phyloP scores from a whole-genome alignment of 2,329 filamentous ascomycete species.

The Colletotrichum eleusines region DNA sequence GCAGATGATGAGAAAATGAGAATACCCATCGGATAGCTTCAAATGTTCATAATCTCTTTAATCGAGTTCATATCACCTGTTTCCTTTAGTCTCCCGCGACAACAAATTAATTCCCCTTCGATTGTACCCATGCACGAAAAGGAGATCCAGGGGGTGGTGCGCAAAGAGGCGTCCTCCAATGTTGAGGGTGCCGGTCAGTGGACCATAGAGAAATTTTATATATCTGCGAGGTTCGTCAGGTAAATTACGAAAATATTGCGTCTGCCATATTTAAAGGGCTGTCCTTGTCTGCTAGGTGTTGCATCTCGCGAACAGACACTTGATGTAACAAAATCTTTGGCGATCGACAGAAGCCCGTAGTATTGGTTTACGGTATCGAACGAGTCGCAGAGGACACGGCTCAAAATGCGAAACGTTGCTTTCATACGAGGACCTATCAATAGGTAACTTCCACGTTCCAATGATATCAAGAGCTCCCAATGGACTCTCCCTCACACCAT shows the following conservation, averaged over 20 bases:
- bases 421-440: background rate
- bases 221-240: background rate
- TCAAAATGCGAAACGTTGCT: conserved; percentile 19
- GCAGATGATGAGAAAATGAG: background rate
- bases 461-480: background rate
- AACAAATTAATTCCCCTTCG: background rate
- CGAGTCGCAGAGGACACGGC: conserved; percentile 5
- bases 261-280: background rate
- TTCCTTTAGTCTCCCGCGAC: background rate
- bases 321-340: background rate
- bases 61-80: background rate
- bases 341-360: background rate
- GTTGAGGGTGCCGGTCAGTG: background rate
- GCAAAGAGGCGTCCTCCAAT: background rate
- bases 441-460: background rate
- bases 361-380: background rate
- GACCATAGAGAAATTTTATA: too few species aligned
- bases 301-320: background rate
- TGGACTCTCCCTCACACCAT: background rate
- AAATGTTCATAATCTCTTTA: background rate
- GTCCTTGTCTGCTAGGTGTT: background rate
- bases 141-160: background rate
- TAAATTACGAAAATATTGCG: too few species aligned
- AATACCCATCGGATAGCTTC: background rate
- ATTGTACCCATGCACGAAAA: background rate